Base-by-base conservation (phyloP, 495 filamentous ascomycete species). In the Hypomontagnella submonticulosa region DNA sequence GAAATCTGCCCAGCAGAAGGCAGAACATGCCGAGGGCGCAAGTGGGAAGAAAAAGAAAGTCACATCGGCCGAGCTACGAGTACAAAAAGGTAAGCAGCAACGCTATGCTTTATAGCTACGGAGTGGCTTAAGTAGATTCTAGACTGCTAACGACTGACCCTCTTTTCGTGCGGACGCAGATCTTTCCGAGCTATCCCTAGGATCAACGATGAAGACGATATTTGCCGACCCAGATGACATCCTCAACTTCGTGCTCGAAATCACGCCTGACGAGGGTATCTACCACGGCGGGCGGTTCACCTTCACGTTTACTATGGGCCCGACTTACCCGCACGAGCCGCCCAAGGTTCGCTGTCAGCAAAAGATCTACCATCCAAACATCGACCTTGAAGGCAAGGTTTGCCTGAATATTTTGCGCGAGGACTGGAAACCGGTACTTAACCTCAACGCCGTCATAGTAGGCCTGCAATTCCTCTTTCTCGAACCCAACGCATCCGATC, bases 351-450 rank as follows among this genome's bases (percentile, higher is more conserved):
- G 93, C 74, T 98, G 95, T 77, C 91, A 89, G 55, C 91, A 99
- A 76, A 99, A 97, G 83, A 97, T 98, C 68, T 99, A 99, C 79
- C 95, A 99, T 71, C 95, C 95, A 9, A 99, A 99, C 76, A 98
- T 99, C 76, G 95, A 99, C 74, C 82, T 96, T 47, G 95, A 99
- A 71, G 95, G 95, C 37, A 99, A 99, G 72, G 92, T 99, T 11
- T 99, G 95, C 80, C 76, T 99, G 68, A 99, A 99, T 74, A 98
- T 99, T 60, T 77, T 99, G 71, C 81, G 95, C 56, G 95, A 98
- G 81, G 95, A 99, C 80, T 99, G 95, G 95, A 98, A 97, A 80
- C 95, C 95, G 0, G 95, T 98, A 16, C 80, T 99, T 73, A 98
- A 98, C 73, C 76, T 99, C 71, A 96, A 97, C 76, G 93, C 95